Evolutionary conservation across 305 asterid genomes (phyloP), one percentile per base, ranked within the genome.

Genomic region (Fraxinus baroniana): DNA sequence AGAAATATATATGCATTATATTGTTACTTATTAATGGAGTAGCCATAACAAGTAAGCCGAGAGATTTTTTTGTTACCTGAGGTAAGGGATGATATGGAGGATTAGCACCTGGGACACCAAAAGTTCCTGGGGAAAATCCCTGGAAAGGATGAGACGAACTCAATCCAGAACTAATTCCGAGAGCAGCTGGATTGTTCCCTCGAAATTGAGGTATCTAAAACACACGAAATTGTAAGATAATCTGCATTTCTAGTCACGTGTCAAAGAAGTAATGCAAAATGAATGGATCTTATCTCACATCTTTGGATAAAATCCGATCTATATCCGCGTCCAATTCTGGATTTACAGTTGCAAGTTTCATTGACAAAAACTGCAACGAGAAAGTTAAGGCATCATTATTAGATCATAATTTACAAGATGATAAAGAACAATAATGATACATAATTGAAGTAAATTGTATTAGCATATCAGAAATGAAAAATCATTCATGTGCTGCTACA

Each of bases 311-410:
- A 33, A 93, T 85, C 78, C 90, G 90, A 78, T 94, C 97, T 26
- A 94, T 85, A 74, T 94, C 97, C 9, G 92, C 78, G 64, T 91
- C 92, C 78, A 92, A 83, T 84, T 92, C 98, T 10, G 98, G 97
- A 86, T 95, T 95, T 72, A 95, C 97, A 2, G 97, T 92, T 13
- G 99, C 95, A 7, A 95, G 94, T 90, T 95, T 95, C 99, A 95
- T 94, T 12, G 98, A 95, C 86, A 95, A 83, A 82, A 95, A 95
- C 98, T 95, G 93, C 87, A 89, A 75, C 68, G 24, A 79, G 20
- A 82, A 76, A 74, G 76, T 5, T 36, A 81, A 78, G 3, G 12
- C 62, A 30, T 80, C 78, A 71, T 76, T 52, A 64, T 72, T 72
- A 76, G n/a, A 80, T 62, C 72, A 62, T 22, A 22, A 22, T 18